Base-by-base conservation (phyloP, 768 basidiomycete genomes). In the Termitomyces sp. region DNA sequence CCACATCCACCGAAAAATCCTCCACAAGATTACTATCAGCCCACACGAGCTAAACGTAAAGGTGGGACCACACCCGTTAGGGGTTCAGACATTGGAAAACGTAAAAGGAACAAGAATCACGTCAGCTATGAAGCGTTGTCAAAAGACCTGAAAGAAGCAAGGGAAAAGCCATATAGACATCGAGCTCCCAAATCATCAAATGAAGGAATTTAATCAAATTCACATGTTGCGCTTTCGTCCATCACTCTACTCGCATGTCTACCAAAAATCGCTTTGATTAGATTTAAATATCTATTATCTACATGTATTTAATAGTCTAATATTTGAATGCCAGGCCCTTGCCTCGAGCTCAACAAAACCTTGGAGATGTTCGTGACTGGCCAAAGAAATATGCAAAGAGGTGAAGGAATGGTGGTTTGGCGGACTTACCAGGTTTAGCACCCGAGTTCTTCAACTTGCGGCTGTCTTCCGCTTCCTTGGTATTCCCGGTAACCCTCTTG, bases 271-370 rank as follows among this genome's bases (percentile, higher is more conserved):
- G 44, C 42, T 46, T 30, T 53, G 20, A 39, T 57, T 39, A 39
- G 9, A 50, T 61, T 39, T 52, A 34, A 53, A 62, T 65, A 61
- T 56, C 55, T 61, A 63, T 61, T 60, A 64, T 58, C 31, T 59
- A 57, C 45, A 34, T 63, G 57, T 51, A 63, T 52, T 72, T 81
- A 91, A 61, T 82, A 78, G 77, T 95, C 94, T 57, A 84, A 82
- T 72, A 97, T 82, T 66, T 84, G 88, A 70, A 97, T 95, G 16
- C 91, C 89, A n/a, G 94, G 95, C 18, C 93, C 93, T 65, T 88
- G 88, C 31, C 82, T 83, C 27, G 93, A 90, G 70, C 92, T 95
- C 42, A 97, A 81, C 66, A 92, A 79, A 24, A 95, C 89, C 63
- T 85, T 86, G n/a, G 76, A 80, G 67, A 97, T 91, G 9, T 85